Evolutionary conservation across 2,329 filamentous ascomycete genomes (phyloP).

Genomic region (Botrytis pseudocinerea): DNA sequence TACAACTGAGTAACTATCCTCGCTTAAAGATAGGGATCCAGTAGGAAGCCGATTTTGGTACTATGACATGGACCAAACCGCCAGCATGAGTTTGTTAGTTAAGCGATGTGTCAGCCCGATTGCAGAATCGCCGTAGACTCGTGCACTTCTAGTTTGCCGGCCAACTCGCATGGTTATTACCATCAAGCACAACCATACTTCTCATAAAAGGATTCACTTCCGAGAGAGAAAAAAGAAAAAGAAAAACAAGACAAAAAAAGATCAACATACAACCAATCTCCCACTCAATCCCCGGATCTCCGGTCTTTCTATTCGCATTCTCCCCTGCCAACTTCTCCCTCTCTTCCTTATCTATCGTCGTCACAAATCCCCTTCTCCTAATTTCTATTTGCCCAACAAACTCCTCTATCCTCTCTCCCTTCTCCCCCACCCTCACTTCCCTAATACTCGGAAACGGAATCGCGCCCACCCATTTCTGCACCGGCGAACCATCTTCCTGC

Average conservation of each 20-base stretch:
- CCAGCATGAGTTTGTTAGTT: background rate
- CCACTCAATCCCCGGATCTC: constrained; percentile 11
- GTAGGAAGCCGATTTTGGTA: background rate
- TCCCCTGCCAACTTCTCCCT: background rate
- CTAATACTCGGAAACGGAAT: constrained; percentile 21
- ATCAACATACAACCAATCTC: constrained; percentile 20
- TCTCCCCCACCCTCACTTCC: background rate
- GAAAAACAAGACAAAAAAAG: background rate
- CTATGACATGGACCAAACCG: background rate
- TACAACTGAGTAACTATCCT: background rate
- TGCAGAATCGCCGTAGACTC: background rate
- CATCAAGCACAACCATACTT: background rate
- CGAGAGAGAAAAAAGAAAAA: background rate
- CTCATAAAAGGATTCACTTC: background rate
- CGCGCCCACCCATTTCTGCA: background rate
- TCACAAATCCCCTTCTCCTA: constrained; percentile 13
- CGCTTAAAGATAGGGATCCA: background rate
- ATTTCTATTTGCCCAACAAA: constrained; percentile 11
- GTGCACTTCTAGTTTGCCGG: background rate
- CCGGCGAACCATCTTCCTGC: background rate
- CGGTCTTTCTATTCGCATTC: background rate
- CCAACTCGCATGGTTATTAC: background rate
- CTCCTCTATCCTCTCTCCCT: background rate
- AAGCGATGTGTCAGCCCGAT: no score
- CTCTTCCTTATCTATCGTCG: background rate